Percentiles rank a stretch among this genome's conserved stretches.
These are phyloP conservation scores for Daedalea quercina DNA, from an alignment of 768 basidiomycete species.

Conservation along the genomic window DNA sequence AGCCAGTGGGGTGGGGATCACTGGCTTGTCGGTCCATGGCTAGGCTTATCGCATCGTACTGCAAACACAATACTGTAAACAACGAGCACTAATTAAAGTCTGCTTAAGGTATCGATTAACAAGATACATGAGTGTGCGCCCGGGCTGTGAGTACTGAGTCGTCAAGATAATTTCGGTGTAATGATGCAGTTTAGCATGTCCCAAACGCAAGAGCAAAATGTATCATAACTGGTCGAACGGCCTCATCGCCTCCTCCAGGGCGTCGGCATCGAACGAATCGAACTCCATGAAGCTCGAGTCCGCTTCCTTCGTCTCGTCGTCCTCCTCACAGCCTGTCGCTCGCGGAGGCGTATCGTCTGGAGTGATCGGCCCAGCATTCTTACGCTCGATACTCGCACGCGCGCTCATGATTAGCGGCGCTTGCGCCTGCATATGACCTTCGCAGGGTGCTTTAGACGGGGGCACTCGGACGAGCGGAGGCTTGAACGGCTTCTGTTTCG, in stretches of 20 bases:
- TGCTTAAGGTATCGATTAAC: too few species aligned
- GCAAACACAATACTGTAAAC: too few species aligned
- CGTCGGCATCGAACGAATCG: neutral
- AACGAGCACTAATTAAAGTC: too few species aligned
- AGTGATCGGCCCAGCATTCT: neutral
- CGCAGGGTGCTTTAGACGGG: neutral
- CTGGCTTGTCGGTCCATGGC: too few species aligned
- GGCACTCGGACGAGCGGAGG: neutral
- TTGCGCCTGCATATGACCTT: too few species aligned
- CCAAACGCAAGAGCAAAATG: too few species aligned
- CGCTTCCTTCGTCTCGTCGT: neutral
- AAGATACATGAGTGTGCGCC: too few species aligned
- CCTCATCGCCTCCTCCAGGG: neutral
- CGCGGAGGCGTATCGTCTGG: neutral
- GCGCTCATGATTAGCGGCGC: neutral
- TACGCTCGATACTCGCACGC: neutral
- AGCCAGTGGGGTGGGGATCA: too few species aligned
- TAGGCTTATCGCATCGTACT: too few species aligned
- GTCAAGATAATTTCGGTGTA: too few species aligned
- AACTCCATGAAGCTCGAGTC: neutral
- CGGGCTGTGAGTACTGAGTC: too few species aligned
- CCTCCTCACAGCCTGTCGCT: neutral
- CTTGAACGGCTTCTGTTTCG: slow-evolving; percentile 2
- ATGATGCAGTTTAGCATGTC: too few species aligned
- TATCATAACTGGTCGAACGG: neutral